Evolutionary conservation across 768 basidiomycete genomes (phyloP).

Genomic region (Exsudoporus frostii): DNA sequence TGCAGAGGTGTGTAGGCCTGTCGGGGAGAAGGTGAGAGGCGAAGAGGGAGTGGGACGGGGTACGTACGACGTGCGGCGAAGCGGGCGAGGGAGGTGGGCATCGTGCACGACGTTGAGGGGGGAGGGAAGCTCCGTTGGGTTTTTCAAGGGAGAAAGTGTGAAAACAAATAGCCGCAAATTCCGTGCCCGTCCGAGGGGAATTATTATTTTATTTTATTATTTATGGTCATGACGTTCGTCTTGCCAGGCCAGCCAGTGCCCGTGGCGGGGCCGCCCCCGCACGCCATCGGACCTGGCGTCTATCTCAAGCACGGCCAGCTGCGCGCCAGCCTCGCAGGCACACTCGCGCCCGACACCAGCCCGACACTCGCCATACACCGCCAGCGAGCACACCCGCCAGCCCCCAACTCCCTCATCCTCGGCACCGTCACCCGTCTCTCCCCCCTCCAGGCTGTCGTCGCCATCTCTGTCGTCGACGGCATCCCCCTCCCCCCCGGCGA

Average conservation of each 20-base stretch:
- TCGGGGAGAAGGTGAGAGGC: neutral
- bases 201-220: constrained; percentile 2
- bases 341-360: constrained; percentile 39
- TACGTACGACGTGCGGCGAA: constrained; percentile 62
- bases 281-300: constrained; percentile 59
- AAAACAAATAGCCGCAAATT: constrained; percentile 28
- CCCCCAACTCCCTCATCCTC: constrained; percentile 71
- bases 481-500: constrained; percentile 78
- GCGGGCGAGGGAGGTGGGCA: constrained; percentile 66
- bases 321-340: constrained; percentile 70
- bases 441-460: constrained; percentile 76
- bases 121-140: constrained; percentile 19
- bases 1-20: constrained; percentile 83
- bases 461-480: constrained; percentile 86
- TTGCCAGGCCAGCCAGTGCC: constrained; percentile 80
- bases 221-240: constrained; percentile 36
- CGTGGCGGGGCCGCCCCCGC: constrained; percentile 49
- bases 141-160: constrained; percentile 12
- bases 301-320: constrained; percentile 62
- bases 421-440: constrained; percentile 82
- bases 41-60: neutral
- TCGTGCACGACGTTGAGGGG: constrained; percentile 29
- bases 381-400: constrained; percentile 69
- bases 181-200: constrained; percentile 17
- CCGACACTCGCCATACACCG: constrained; percentile 61